Base-by-base conservation (phyloP, 164 flowering plant genomes). In the Nelumbo lutea region DNA sequence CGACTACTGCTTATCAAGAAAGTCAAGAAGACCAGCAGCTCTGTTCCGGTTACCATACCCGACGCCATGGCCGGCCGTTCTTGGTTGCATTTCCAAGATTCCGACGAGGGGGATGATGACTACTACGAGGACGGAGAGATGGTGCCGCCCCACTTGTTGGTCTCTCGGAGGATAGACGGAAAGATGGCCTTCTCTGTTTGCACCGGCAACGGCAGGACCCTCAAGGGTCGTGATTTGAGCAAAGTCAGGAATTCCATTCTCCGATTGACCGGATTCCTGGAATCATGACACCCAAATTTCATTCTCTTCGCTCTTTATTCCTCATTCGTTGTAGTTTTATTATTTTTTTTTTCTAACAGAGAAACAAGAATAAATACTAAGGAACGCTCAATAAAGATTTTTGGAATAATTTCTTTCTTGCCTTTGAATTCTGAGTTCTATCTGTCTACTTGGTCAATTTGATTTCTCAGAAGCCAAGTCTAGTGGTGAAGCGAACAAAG, bases 141-240 rank as follows among this genome's bases (percentile, higher is more conserved):
- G 44, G 75, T 79, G 52, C 93, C 96, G 51, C 93, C 90, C 2
- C 88, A 87, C 64, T 41, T 66, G 58, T 61, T 70, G 50, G 51
- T 70, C 13, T 67, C 58, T 48, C 45, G 64, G 58, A 66, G 74
- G 27, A 13, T 75, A 0, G 50, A 38, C 2, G 62, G 65, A 64
- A 79, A 77, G 61, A 83, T 82, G 83, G 80, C 88, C 27, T 84
- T 81, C 61, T 88, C 93, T 7, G 83, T 87, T 1, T 78, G 85
- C 47, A 72, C 79, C 0, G 89, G 90, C 5, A 78, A 76, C 14
- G 93, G 93, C 14, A 80, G 93, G 78, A 81, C 89, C 40, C 76
- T 90, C 1, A 90, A 87, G 61, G 96, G 96, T 40, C 73, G 90
- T 63, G 88, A 88, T 75, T 78, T 90, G 73, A 87, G 89, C 41